phyloP scores from a whole-genome alignment of 345 rosid species.

The Populus euphratica region DNA sequence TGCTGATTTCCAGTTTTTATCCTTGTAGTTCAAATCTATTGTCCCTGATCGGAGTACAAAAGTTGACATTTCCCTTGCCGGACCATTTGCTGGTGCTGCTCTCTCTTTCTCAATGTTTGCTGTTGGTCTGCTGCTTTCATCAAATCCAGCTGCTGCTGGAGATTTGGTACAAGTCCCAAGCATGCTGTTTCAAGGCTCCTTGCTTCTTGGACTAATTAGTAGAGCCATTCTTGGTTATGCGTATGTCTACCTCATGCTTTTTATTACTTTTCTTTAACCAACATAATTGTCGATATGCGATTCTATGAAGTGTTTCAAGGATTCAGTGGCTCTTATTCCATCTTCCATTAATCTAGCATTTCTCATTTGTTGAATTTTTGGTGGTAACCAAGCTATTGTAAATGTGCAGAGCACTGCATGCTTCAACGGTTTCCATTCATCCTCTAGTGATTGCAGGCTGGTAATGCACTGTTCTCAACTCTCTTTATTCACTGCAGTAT shows the following conservation, averaged over 20 bases:
- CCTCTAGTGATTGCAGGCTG: constrained; percentile 96
- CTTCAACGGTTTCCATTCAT: constrained; percentile 78
- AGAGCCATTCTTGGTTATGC: constrained; percentile 83
- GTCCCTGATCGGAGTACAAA: constrained; percentile 85
- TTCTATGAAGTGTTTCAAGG: constrained; percentile 5
- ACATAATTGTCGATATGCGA: neutral
- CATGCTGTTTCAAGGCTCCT: constrained; percentile 84
- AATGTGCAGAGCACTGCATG: constrained; percentile 76
- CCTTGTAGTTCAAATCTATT: constrained; percentile 81
- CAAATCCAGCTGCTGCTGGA: constrained; percentile 63
- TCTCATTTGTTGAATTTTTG: constrained; percentile 5
- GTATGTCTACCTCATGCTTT: constrained; percentile 48
- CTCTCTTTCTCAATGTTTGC: constrained; percentile 82
- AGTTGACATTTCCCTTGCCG: constrained; percentile 87
- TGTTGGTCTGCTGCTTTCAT: constrained; percentile 82
- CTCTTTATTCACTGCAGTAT: constrained; percentile 8
- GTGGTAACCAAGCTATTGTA: constrained; percentile 14
- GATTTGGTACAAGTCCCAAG: constrained; percentile 94
- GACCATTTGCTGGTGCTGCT: constrained; percentile 91
- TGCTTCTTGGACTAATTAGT: constrained; percentile 94
- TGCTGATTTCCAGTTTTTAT: constrained; percentile 1
- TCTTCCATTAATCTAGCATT: constrained; percentile 9
- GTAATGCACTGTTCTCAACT: constrained; percentile 34
- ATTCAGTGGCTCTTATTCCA: neutral
- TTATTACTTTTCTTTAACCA: constrained; percentile 17